Conservation (phyloP, 352 stramenopile species). For the Aphanomyces euteiches region DNA sequence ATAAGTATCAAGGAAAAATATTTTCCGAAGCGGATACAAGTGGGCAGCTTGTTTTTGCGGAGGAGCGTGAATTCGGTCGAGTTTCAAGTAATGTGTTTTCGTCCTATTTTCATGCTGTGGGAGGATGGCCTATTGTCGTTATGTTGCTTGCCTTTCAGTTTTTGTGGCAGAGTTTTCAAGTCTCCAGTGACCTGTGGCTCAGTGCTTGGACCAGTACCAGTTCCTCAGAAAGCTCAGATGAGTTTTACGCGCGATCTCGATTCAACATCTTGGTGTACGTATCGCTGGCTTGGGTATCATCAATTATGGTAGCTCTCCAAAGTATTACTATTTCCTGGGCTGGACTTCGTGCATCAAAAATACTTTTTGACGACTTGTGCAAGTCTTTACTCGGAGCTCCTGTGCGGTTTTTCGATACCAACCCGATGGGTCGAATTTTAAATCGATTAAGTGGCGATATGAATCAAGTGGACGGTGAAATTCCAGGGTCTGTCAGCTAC, state of each 20-base stretch:
- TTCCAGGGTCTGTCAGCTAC: constrained; percentile 39
- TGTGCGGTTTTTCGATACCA: constrained; percentile 50
- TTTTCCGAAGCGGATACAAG: not conserved
- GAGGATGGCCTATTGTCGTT: constrained; percentile 4
- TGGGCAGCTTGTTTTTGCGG: not conserved
- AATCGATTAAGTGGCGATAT: constrained; percentile 35
- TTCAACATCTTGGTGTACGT: constrained; percentile 3
- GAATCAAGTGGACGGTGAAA: constrained; percentile 70
- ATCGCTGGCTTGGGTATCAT: not conserved
- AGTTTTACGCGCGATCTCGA: not conserved
- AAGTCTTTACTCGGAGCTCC: constrained; percentile 38
- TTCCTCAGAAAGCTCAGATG: not conserved
- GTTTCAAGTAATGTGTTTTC: not conserved
- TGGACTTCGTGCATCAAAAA: constrained; percentile 25
- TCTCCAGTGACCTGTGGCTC: not conserved
- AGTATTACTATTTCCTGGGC: not conserved
- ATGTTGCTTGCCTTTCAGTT: constrained; percentile 1
- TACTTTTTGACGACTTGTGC: constrained; percentile 36
- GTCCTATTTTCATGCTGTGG: constrained; percentile 1
- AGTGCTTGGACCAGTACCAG: not conserved
- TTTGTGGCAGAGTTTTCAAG: not conserved
- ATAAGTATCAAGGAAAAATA: not conserved
- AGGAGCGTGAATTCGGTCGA: not conserved
- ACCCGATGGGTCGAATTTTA: constrained; percentile 41
- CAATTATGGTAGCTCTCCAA: not conserved